Evolutionary conservation across 495 filamentous ascomycete species (phyloP).

Genomic region (Amniculicola lignicola): DNA sequence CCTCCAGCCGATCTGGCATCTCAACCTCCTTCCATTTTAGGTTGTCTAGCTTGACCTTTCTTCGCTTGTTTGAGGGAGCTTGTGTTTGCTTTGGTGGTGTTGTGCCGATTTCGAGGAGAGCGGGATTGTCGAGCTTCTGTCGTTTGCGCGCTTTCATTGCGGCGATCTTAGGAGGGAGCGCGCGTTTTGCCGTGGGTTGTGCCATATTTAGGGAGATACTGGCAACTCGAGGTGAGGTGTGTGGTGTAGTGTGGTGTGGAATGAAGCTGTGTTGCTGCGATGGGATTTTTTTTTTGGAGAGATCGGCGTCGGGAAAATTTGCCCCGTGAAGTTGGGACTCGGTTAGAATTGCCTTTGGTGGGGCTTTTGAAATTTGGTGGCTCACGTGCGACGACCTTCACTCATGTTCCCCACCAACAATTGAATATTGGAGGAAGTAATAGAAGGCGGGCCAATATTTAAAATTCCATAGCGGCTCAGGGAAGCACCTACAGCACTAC

Average conservation of each 20-base stretch:
- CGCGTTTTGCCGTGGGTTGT: constrained; percentile 28
- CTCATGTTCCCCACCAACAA: background rate
- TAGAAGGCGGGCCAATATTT: too few relatives aligned
- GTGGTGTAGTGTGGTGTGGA: background rate
- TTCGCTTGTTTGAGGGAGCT: constrained; percentile 13
- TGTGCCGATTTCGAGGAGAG: background rate
- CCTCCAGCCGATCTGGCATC: constrained; percentile 80
- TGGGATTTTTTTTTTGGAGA: constrained; percentile 17
- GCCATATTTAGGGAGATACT: background rate
- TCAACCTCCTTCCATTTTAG: constrained; percentile 79
- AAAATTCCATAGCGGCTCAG: background rate
- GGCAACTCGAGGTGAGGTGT: background rate
- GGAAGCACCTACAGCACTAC: too few relatives aligned
- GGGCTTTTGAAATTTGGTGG: too few relatives aligned
- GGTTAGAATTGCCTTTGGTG: constrained; percentile 17
- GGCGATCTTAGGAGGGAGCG: constrained; percentile 26
- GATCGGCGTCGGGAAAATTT: constrained; percentile 23
- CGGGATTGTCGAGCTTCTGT: constrained; percentile 30
- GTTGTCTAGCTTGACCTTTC: constrained; percentile 52
- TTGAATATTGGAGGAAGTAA: too few relatives aligned
- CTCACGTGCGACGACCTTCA: background rate
- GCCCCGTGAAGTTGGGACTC: constrained; percentile 20
- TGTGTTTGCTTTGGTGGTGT: background rate
- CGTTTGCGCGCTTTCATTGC: constrained; percentile 37
- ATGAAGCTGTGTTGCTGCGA: background rate